A percentile compares a stretch with the other conserved stretches of the same genome.
phyloP scores from a whole-genome alignment of 345 rosid genomes.

The Aethionema arabicum region DNA sequence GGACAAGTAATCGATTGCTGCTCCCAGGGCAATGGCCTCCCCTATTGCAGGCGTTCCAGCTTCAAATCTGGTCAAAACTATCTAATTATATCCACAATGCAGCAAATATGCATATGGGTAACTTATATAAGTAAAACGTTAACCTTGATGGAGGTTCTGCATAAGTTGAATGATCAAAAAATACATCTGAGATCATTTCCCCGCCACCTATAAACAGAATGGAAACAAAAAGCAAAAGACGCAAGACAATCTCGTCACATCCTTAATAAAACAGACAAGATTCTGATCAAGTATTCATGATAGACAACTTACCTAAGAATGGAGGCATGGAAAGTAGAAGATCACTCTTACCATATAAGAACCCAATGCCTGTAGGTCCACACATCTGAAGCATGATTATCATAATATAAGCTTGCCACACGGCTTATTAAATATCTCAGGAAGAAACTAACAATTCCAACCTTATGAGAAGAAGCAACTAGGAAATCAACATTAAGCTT shows the following conservation, averaged over 20 bases:
- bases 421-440: conserved; percentile 21
- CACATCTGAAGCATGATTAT: conserved; percentile 99
- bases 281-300: background rate
- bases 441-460: conserved; percentile 40
- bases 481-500: conserved; percentile 82
- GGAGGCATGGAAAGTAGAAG: conserved; percentile 81
- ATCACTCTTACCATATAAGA: conserved; percentile 84
- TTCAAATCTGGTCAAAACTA: conserved; percentile 61
- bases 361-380: conserved; percentile 99
- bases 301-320: conserved; percentile 68
- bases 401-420: conserved; percentile 50
- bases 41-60: conserved; percentile 99
- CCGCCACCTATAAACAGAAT: conserved; percentile 70
- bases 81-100: conserved; percentile 11
- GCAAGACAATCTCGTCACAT: conserved; percentile 1
- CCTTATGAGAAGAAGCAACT: conserved; percentile 98
- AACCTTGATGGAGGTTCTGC: conserved; percentile 97
- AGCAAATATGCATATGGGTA: conserved; percentile 2
- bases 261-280: conserved; percentile 2
- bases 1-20: conserved; percentile 84
- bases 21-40: conserved; percentile 92
- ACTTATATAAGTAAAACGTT: conserved; percentile 26
- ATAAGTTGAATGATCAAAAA: conserved; percentile 91
- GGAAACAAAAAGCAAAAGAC: background rate
- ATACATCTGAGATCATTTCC: conserved; percentile 94